Conservation (phyloP, 768 basidiomycete genomes). For the Arthromyces matolae region DNA sequence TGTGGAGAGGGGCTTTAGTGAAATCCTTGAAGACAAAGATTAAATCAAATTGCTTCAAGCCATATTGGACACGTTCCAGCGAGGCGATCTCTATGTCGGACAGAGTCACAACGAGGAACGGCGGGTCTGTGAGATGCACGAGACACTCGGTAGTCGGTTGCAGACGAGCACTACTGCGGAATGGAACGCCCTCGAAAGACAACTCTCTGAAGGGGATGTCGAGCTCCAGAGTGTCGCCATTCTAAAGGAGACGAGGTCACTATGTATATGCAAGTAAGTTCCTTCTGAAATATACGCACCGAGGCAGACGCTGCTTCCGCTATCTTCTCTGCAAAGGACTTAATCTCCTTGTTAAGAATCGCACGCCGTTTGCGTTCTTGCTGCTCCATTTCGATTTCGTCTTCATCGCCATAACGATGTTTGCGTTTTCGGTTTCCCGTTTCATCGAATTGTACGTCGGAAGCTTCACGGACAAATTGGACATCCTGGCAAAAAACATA, state of each 20-base stretch:
- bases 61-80: constrained; percentile 94
- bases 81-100: constrained; percentile 96
- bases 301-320: constrained; percentile 77
- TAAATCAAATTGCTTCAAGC: constrained; percentile 94
- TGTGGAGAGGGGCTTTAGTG: constrained; percentile 85
- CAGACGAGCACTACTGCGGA: constrained; percentile 89
- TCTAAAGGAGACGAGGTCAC: constrained; percentile 22
- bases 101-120: constrained; percentile 93
- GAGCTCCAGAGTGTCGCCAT: constrained; percentile 83
- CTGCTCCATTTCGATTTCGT: constrained; percentile 98
- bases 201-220: constrained; percentile 97
- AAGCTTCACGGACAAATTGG: constrained; percentile 97
- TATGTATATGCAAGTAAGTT: background rate
- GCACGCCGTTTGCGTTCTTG: constrained; percentile 90
- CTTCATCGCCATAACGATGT: constrained; percentile 96
- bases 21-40: constrained; percentile 98
- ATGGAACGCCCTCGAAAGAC: constrained; percentile 95
- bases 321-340: constrained; percentile 87
- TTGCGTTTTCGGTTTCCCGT: constrained; percentile 98
- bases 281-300: constrained; percentile 46
- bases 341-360: constrained; percentile 91
- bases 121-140: constrained; percentile 91
- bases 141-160: constrained; percentile 97
- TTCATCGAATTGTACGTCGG: constrained; percentile 97
- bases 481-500: constrained; percentile 60